Conservation (phyloP, 2,329 filamentous ascomycete genomes). For the Magnaporthiopsis incrustans region DNA sequence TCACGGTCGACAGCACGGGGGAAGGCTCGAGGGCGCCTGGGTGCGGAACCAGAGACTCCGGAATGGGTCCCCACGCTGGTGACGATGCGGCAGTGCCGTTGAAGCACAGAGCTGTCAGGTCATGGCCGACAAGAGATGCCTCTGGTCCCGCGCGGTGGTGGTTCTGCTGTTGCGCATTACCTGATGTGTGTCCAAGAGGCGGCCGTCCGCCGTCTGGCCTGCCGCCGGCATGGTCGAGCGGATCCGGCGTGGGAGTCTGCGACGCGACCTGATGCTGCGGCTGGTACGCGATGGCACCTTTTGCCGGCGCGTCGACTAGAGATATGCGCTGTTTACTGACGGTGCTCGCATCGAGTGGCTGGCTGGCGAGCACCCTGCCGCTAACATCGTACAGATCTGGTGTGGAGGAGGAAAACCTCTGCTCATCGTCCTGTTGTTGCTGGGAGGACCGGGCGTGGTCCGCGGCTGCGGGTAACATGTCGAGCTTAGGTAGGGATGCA, state of each 20-base stretch:
- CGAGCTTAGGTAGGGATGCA: too few species aligned
- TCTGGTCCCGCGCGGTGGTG: slow-evolving; percentile 25
- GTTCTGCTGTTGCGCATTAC: slow-evolving; percentile 39
- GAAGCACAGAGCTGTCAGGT: not conserved
- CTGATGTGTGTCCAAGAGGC: slow-evolving; percentile 44
- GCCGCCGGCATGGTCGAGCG: not conserved
- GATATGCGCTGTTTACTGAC: not conserved
- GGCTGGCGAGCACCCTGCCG: not conserved
- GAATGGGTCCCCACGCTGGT: not conserved
- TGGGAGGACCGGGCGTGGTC: not conserved
- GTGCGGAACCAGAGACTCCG: not conserved
- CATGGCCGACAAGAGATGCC: slow-evolving; percentile 5
- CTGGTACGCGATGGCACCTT: not conserved
- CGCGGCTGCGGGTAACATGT: not conserved
- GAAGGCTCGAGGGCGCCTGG: not conserved
- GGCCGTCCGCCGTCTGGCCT: slow-evolving; percentile 20
- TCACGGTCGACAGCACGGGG: not conserved
- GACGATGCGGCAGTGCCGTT: not conserved
- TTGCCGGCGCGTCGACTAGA: not conserved
- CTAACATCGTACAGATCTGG: not conserved
- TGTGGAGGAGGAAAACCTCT: not conserved
- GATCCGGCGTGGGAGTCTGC: not conserved
- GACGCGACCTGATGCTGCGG: not conserved
- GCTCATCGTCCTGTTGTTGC: not conserved
- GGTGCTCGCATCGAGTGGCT: not conserved